These are phyloP conservation scores for Paraconiothyrium sp. DNA, from an alignment of 2,329 filamentous ascomycete species.

Conservation along the genomic window DNA sequence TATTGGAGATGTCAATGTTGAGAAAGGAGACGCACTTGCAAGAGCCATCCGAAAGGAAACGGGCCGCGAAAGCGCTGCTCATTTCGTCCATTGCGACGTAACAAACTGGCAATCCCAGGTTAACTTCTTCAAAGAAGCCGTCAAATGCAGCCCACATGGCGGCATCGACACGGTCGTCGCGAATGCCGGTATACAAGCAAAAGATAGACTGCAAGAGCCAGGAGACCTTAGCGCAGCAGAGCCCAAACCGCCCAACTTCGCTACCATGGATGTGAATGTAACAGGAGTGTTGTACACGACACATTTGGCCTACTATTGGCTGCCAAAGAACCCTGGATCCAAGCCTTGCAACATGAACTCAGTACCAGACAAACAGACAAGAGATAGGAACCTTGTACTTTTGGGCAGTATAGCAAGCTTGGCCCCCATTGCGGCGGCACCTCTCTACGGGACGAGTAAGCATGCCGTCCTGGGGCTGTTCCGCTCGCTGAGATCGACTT, in stretches of 20 bases:
- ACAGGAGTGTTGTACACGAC: slow-evolving; percentile 72
- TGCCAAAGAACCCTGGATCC: slow-evolving; percentile 61
- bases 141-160: slow-evolving; percentile 62
- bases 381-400: slow-evolving; percentile 70
- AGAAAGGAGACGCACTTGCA: slow-evolving; percentile 64
- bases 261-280: slow-evolving; percentile 69
- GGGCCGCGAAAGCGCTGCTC: slow-evolving; percentile 59
- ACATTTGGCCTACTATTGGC: slow-evolving; percentile 70
- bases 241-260: slow-evolving; percentile 61
- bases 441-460: slow-evolving; percentile 70
- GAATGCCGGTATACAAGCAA: slow-evolving; percentile 68
- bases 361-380: slow-evolving; percentile 36
- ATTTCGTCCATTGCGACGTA: slow-evolving; percentile 71
- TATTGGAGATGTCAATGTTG: slow-evolving; percentile 69
- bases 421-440: slow-evolving; percentile 50
- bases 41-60: slow-evolving; percentile 59
- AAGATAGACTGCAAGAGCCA: slow-evolving; percentile 59
- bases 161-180: slow-evolving; percentile 72
- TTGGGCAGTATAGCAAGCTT: slow-evolving; percentile 70
- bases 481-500: slow-evolving; percentile 63
- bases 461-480: slow-evolving; percentile 74
- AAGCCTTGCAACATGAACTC: slow-evolving; percentile 42
- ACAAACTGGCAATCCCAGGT: slow-evolving; percentile 72
- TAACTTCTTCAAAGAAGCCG: slow-evolving; percentile 68
- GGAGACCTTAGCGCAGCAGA: slow-evolving; percentile 55